phyloP scores from a whole-genome alignment of 208 protist species.

The Leishmania gerbilli region DNA sequence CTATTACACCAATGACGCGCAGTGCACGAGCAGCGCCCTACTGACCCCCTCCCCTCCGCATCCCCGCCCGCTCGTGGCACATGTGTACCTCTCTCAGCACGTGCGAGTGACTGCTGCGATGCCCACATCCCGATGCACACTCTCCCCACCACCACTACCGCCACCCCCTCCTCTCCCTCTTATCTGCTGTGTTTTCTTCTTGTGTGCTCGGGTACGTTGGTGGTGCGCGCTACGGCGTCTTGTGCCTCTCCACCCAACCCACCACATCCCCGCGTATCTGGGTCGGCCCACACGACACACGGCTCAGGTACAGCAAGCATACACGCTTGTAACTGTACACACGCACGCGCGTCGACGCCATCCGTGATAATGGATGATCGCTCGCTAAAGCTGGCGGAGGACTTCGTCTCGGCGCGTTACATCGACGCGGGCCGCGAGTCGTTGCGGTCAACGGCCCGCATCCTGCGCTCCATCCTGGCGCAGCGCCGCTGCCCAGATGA shows the following conservation, averaged over 20 bases:
- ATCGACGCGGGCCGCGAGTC: slow-evolving; percentile 54
- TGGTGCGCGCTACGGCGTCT: neutral
- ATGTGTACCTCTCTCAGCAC: neutral
- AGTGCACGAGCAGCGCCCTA: neutral
- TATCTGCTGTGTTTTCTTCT: neutral
- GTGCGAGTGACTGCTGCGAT: neutral
- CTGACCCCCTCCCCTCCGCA: neutral
- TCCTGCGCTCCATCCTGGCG: slow-evolving; percentile 62
- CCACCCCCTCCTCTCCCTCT: neutral
- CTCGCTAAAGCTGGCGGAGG: slow-evolving; percentile 42
- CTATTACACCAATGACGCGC: neutral
- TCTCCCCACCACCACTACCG: neutral
- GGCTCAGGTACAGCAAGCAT: neutral
- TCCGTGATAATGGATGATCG: slow-evolving; percentile 47
- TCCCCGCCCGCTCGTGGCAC: neutral
- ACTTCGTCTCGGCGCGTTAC: slow-evolving; percentile 55
- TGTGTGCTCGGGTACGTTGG: neutral
- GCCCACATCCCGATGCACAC: neutral
- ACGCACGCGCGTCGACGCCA: neutral
- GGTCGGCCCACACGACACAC: neutral
- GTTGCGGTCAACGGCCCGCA: slow-evolving; percentile 33
- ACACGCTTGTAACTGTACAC: neutral
- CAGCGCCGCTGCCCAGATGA: slow-evolving; percentile 91
- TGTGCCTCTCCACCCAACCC: neutral
- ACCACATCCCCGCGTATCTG: neutral